Evolutionary conservation across 2,329 filamentous ascomycete species (phyloP), one percentile per base, ranked within the genome.

Genomic region (Botrytis squamosa): DNA sequence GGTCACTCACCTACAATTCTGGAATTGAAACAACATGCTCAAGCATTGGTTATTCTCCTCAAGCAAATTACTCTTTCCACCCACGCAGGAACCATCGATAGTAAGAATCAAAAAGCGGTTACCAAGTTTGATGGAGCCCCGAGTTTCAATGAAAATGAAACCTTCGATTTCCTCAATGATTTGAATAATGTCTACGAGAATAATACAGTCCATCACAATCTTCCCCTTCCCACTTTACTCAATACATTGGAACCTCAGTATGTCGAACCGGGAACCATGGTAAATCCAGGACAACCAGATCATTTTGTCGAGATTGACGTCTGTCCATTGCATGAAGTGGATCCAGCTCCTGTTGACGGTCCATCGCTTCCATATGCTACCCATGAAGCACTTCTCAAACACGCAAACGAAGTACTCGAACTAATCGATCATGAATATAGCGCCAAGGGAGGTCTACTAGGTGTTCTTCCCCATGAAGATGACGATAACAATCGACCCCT

Each of bases 361-460:
- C 76, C 74, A 29, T 70, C 73, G 25, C 72, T 79, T 29, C 79
- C 79, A 14, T 81, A 80, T 62, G 77, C 77, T 2, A 79, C 75
- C 2, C 76, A 79, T 64, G 72, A 79, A 75, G 71, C 83, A 46
- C 83, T 90, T 25, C 81, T 88, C 42, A 83, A 84, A 82, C 88
- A 90, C 78, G 88, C 88, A 74, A 90, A 90, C 78, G 84, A 86
- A 74, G 87, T 88, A 69, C 85, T 90, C 9, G 88, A 90, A 81
- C 83, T 87, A 3, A 84, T 90, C 10, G 88, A 90, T 76, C 87
- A 90, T 78, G 88, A 90, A 79, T 88, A 86, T 77, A 84, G 84
- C 62, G 82, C 84, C 40, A 86, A 86, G 52, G 88, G 88, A 25
- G 88, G 88, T 3, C 81, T 90, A 29, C 82, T 90, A 60, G 84